Conservation (phyloP, 352 stramenopile species). For the Phytophthora pluvialis region DNA sequence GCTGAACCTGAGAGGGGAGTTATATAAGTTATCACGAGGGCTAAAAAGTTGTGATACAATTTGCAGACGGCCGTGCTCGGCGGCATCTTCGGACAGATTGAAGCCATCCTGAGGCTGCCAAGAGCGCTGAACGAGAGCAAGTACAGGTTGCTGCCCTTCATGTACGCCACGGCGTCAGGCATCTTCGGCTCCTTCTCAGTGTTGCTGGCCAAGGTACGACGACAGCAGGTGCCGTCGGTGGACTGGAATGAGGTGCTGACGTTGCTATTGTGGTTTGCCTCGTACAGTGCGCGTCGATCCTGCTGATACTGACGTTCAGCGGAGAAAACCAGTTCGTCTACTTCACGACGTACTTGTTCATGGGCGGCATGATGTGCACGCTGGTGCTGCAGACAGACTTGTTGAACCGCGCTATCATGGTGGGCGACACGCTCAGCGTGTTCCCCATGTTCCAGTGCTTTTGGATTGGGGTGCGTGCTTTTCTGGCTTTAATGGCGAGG, state of each 20-base stretch:
- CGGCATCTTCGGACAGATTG: conserved; percentile 77
- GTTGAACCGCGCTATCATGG: conserved; percentile 87
- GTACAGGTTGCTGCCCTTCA: conserved; percentile 73
- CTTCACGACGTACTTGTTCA: conserved; percentile 86
- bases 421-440: conserved; percentile 82
- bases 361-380: conserved; percentile 82
- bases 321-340: conserved; percentile 88
- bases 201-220: conserved; percentile 73
- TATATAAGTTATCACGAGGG: conserved; percentile 4
- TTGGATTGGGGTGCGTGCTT: conserved; percentile 78
- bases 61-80: conserved; percentile 62
- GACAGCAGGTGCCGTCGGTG: neutral
- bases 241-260: conserved; percentile 37
- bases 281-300: conserved; percentile 76
- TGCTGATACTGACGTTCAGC: conserved; percentile 79
- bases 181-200: conserved; percentile 89
- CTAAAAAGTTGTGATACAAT: conserved; percentile 17
- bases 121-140: conserved; percentile 61
- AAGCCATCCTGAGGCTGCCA: conserved; percentile 62
- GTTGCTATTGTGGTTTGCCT: conserved; percentile 2
- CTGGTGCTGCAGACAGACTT: conserved; percentile 86
- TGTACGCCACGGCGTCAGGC: conserved; percentile 82
- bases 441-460: conserved; percentile 92
- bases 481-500: neutral
- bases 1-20: neutral